Evolutionary conservation across 257 asterid genomes (phyloP), one percentile per base, ranked within the genome.

Genomic region (Ilex asprella): DNA sequence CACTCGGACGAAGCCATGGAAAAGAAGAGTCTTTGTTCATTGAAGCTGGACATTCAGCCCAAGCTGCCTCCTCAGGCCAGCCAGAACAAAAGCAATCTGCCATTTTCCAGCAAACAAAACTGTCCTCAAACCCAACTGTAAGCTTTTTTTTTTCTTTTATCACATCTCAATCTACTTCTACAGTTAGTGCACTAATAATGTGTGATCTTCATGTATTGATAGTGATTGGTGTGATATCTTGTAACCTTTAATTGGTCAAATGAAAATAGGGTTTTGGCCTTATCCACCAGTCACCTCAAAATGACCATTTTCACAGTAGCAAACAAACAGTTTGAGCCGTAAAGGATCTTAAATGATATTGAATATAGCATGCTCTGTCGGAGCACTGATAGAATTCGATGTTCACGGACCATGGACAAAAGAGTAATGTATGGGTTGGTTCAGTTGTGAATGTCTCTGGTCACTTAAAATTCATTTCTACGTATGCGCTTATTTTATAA

Each of bases 181-280:
- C 39, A 16, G 39, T 59, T 56, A 29, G 41, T 59, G 52, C 14
- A 30, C 41, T 52, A 35, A 32, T 62, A 62, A 52, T 64, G 76
- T 62, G 81, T 78, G 86, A 70, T 79, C 61, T 21, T 67, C 67
- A 69, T 74, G 62, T 69, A 71, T 30, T 64, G 87, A 78, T 75
- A 51, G 80, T 46, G 91, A 81, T 71, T 72, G 77, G 66, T 58
- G 59, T 75, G 73, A 70, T 71, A 74, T 75, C 50, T 35, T 55
- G 67, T 70, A 63, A 46, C 62, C 58, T 75, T 70, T 61, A 57
- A 74, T 67, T 74, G 78, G 89, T 75, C 79, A 62, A 61, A 76
- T 74, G 76, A 67, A 76, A 81, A 79, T 76, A 71, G 64, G 74
- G 60, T 62, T 21, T 80, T 81, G 88, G 82, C 66, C 76, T 72